A percentile compares a stretch with the other conserved stretches of the same genome.
Evolutionary conservation across 352 stramenopile species (phyloP).

Genomic region (Phytophthora podocarpi): DNA sequence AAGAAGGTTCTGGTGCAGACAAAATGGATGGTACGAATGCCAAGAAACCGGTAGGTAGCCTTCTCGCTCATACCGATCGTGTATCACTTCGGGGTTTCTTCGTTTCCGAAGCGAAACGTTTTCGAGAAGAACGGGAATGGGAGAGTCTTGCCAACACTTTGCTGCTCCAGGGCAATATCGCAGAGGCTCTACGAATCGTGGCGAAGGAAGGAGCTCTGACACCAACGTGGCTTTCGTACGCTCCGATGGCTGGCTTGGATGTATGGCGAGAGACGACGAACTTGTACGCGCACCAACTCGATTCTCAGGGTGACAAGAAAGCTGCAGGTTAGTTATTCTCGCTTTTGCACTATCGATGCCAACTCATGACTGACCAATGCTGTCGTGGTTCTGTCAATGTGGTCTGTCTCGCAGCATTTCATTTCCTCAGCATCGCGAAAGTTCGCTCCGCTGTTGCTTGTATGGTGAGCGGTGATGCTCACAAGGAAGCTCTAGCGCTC

Average conservation of each 20-base stretch:
- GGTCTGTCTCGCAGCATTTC: slow-evolving; percentile 36
- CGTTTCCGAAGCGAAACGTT: slow-evolving; percentile 31
- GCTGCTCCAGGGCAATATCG: slow-evolving; percentile 58
- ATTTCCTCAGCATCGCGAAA: slow-evolving; percentile 68
- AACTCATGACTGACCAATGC: slow-evolving; percentile 2
- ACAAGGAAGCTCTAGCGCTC: slow-evolving; percentile 64
- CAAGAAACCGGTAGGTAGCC: background rate
- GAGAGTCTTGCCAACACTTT: slow-evolving; percentile 53
- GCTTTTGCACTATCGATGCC: background rate
- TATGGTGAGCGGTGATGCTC: slow-evolving; percentile 44
- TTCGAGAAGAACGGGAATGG: slow-evolving; percentile 47
- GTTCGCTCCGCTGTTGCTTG: slow-evolving; percentile 51
- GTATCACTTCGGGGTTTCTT: slow-evolving; percentile 22
- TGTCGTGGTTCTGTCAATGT: background rate
- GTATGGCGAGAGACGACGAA: slow-evolving; percentile 73
- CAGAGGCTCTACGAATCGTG: slow-evolving; percentile 62
- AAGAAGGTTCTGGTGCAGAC: background rate
- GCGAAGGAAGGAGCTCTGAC: slow-evolving; percentile 50
- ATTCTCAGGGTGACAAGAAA: slow-evolving; percentile 49
- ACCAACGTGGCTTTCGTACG: slow-evolving; percentile 64
- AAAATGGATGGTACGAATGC: background rate
- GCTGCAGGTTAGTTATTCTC: slow-evolving; percentile 38
- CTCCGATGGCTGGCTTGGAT: slow-evolving; percentile 73
- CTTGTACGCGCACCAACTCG: slow-evolving; percentile 66
- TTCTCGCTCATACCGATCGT: slow-evolving; percentile 17